A percentile compares a stretch with the other conserved stretches of the same genome.
Conservation (phyloP, 2,329 filamentous ascomycete genomes). For the Talaromyces sp. region DNA sequence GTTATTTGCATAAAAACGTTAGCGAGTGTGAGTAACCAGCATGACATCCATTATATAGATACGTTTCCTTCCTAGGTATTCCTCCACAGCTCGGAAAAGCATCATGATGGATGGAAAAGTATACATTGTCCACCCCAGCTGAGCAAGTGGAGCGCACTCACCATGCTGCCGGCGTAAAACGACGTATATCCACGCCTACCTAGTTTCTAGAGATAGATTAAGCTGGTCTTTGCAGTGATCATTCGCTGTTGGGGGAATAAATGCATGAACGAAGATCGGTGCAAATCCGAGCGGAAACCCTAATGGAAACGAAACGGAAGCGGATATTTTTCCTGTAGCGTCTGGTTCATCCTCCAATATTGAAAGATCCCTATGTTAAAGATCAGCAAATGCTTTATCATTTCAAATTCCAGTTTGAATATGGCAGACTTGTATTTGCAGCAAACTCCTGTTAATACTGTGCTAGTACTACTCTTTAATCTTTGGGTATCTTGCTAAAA, state of each 20-base stretch:
- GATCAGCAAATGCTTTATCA: too few species aligned
- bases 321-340: conserved; percentile 8
- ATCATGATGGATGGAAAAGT: conserved; percentile 4
- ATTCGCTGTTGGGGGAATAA: background rate
- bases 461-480: background rate
- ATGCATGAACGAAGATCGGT: background rate
- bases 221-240: background rate
- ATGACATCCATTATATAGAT: conserved; percentile 5
- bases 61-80: background rate
- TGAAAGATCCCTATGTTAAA: too few species aligned
- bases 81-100: conserved; percentile 6
- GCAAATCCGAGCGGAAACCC: background rate
- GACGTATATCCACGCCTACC: background rate
- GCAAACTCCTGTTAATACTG: too few species aligned
- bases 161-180: background rate
- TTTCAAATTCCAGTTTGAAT: too few species aligned
- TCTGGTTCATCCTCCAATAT: too few species aligned
- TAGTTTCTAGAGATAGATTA: background rate
- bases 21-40: background rate
- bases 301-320: too few species aligned
- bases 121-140: background rate
- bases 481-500: background rate
- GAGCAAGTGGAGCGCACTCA: background rate
- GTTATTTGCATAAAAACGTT: background rate
- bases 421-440: too few species aligned